phyloP scores from a whole-genome alignment of 108 stramenopile species.

The Pseudonitzschia pungens region DNA sequence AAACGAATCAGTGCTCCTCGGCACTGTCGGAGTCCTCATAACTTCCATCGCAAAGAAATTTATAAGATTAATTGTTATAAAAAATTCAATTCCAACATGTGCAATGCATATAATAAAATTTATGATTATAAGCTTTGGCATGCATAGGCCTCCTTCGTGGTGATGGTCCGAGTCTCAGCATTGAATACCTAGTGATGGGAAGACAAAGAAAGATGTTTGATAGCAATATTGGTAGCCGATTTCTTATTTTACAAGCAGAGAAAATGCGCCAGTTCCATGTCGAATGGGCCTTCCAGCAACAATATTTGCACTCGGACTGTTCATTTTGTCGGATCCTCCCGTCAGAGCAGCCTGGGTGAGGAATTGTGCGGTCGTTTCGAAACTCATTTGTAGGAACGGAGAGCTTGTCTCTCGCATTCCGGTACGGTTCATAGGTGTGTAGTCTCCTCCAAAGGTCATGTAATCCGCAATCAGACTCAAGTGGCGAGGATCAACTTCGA shows the following conservation, averaged over 20 bases:
- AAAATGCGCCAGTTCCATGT: slow-evolving; percentile 94
- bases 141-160: too few relatives aligned
- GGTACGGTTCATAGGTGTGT: slow-evolving; percentile 93
- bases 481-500: slow-evolving; percentile 96
- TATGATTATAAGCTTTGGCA: too few relatives aligned
- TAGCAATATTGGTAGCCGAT: neutral
- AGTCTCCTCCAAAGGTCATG: slow-evolving; percentile 98
- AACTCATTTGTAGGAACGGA: slow-evolving; percentile 97
- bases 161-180: too few relatives aligned
- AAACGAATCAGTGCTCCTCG: too few relatives aligned
- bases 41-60: too few relatives aligned
- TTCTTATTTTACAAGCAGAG: slow-evolving; percentile 31
- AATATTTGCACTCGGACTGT: slow-evolving; percentile 91
- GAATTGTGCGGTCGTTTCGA: slow-evolving; percentile 97
- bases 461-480: slow-evolving; percentile 96
- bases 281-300: slow-evolving; percentile 90
- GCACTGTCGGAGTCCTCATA: too few relatives aligned
- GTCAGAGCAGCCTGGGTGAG: slow-evolving; percentile 90
- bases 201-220: neutral
- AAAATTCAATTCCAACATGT: too few relatives aligned
- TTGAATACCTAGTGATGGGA: too few relatives aligned
- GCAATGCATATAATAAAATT: too few relatives aligned
- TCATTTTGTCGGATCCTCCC: slow-evolving; percentile 66
- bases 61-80: too few relatives aligned
- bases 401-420: slow-evolving; percentile 92